Evolutionary conservation across 2,329 filamentous ascomycete genomes (phyloP), one percentile per base, ranked within the genome.

Genomic region (Alternaria angustiovoidea): DNA sequence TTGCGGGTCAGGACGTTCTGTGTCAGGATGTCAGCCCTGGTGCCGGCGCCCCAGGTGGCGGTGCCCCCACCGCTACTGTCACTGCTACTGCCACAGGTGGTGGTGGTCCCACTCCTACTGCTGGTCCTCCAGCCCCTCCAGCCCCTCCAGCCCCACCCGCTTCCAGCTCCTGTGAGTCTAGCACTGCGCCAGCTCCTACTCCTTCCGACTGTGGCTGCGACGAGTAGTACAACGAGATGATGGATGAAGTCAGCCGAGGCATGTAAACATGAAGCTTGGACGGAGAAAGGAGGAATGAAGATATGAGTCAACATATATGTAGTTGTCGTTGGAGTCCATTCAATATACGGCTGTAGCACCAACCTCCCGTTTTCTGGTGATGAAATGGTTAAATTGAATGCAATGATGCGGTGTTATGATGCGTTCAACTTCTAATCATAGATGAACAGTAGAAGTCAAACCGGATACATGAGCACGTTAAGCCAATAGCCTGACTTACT

Each of bases 21-120:
- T 62, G 59, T 51, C 39, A 54, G 49, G 56, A 55, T 41, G 59
- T 62, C 30, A 59, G 51, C 51, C 56, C 59, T 7, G 26, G 42
- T 43, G 51, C 34, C 12, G 38, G 52, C 30, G 52, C 20, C 42
- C 39, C 26, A 42, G 52, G 52, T 24, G 52, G 51, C 12, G 32
- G 32, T n/a, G 20, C 22, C 28, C 41, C 51, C 28, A 24, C 34
- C 11, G 20, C 39, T 24, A 24, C 39, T 4, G 39, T 42, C 12
- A 42, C 39, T 24, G 39, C 20, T 16, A 42, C 20, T 16, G 39
- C 39, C 39, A 22, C 39, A 42, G 51, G 39, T 32, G 39, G 28
- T 24, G 51, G 36, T 43, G 38, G 18, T 24, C n/a, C 47, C 22
- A 11, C 22, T 49, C 18, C 22, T 28, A 38, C 32, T 12, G 48